These are phyloP conservation scores for Pyrenophora graminea DNA, from an alignment of 2,329 filamentous ascomycete species.

Conservation along the genomic window DNA sequence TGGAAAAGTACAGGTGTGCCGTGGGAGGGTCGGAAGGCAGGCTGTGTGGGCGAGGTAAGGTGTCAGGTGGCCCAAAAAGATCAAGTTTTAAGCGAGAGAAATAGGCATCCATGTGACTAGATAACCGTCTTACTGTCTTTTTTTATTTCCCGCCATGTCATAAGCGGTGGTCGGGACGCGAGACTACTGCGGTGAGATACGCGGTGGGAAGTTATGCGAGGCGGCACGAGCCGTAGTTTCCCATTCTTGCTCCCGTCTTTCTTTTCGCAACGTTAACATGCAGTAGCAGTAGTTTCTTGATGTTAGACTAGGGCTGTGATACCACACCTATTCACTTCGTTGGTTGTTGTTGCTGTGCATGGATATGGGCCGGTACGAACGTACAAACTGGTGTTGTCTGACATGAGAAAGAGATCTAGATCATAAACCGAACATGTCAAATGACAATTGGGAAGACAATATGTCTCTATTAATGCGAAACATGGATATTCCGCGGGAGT, in stretches of 20 bases:
- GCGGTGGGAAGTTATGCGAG: conserved; percentile 8
- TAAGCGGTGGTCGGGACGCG: neutral
- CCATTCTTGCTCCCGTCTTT: neutral
- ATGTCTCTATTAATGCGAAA: neutral
- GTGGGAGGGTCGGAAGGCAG: conserved; percentile 9
- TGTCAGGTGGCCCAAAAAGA: conserved; percentile 6
- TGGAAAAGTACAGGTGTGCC: neutral
- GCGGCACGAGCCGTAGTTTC: conserved; percentile 15
- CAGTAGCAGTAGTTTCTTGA: neutral
- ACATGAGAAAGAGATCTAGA: neutral
- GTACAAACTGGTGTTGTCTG: neutral
- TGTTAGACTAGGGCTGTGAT: neutral
- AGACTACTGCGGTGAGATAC: conserved; percentile 3
- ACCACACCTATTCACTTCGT: neutral
- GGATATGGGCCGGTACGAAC: neutral
- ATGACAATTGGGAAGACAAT: neutral
- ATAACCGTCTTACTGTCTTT: conserved; percentile 3
- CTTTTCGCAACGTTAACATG: neutral
- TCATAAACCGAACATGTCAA: neutral
- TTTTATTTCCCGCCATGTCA: neutral
- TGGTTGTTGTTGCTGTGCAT: neutral
- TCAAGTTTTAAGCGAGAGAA: neutral
- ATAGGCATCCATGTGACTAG: conserved; percentile 7
- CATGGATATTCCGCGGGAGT: neutral
- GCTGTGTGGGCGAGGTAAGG: conserved; percentile 8